These are phyloP conservation scores for Chlamydomonas eustigma DNA, from an alignment of 139 green algal species.

Conservation along the genomic window DNA sequence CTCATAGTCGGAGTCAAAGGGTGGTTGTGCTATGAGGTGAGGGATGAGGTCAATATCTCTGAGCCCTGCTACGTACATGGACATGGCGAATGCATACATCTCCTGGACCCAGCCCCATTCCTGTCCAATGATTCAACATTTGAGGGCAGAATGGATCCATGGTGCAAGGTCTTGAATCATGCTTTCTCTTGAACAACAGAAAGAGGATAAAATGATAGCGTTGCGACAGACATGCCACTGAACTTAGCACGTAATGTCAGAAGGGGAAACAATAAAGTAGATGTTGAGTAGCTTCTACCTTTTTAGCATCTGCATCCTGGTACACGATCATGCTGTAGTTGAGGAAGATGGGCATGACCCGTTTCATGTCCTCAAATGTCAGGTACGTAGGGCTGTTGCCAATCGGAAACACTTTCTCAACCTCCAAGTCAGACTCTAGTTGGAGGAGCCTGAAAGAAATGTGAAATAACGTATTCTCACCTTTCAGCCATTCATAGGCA, in stretches of 20 bases:
- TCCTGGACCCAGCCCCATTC: constrained; percentile 78
- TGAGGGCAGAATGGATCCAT: no score
- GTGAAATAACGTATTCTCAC: no score
- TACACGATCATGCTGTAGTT: constrained; percentile 79
- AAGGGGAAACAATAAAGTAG: no score
- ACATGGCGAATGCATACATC: constrained; percentile 87
- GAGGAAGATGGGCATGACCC: constrained; percentile 66
- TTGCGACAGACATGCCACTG: no score
- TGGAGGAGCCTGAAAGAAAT: not conserved
- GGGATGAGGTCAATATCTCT: not conserved
- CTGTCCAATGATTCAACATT: no score
- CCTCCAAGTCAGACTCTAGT: not conserved
- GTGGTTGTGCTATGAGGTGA: constrained; percentile 62
- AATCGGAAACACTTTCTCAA: constrained; percentile 57
- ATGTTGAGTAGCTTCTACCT: constrained; percentile 29
- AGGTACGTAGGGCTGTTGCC: constrained; percentile 80
- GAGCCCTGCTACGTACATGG: constrained; percentile 30
- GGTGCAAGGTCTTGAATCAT: no score
- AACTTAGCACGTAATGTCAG: no score
- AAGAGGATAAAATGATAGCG: no score
- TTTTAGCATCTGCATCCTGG: constrained; percentile 65
- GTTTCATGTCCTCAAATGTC: constrained; percentile 57
- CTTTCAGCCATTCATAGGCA: no score
- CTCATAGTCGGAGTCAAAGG: constrained; percentile 65
- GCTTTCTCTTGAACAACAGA: no score